phyloP scores from a whole-genome alignment of 2,329 filamentous ascomycete species.

The Monosporascus sp. region DNA sequence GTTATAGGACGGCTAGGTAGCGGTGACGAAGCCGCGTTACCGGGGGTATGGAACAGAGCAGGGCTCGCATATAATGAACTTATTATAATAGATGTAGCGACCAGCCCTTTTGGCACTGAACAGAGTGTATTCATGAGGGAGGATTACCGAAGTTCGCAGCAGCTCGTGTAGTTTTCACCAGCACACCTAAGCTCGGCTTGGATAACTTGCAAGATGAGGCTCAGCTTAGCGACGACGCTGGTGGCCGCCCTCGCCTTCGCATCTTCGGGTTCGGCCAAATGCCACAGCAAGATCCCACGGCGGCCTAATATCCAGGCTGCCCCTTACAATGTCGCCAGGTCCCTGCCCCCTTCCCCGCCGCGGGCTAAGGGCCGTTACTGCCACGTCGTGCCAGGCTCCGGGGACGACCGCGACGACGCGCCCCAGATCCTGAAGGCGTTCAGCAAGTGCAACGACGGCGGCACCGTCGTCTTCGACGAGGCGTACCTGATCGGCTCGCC shows the following conservation, averaged over 20 bases:
- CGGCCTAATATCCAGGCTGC: constrained; percentile 10
- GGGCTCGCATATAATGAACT: neutral
- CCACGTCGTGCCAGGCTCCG: constrained; percentile 9
- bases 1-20: neutral
- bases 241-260: neutral
- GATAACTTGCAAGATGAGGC: neutral
- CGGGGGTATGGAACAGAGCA: neutral
- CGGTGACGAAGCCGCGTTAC: neutral
- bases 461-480: constrained; percentile 54
- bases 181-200: neutral
- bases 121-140: neutral
- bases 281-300: constrained; percentile 4
- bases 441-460: constrained; percentile 56
- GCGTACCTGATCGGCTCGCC: constrained; percentile 60
- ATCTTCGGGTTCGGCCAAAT: neutral
- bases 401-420: constrained; percentile 16
- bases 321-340: constrained; percentile 7
- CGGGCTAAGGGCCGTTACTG: constrained; percentile 10
- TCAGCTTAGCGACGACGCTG: neutral
- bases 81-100: neutral
- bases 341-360: constrained; percentile 8
- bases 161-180: neutral
- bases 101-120: too few relatives aligned
- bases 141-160: neutral
- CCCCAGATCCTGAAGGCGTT: constrained; percentile 46